Base-by-base conservation (phyloP, 1,139 yeast species). In the Entelexis sorbosivorans region DNA sequence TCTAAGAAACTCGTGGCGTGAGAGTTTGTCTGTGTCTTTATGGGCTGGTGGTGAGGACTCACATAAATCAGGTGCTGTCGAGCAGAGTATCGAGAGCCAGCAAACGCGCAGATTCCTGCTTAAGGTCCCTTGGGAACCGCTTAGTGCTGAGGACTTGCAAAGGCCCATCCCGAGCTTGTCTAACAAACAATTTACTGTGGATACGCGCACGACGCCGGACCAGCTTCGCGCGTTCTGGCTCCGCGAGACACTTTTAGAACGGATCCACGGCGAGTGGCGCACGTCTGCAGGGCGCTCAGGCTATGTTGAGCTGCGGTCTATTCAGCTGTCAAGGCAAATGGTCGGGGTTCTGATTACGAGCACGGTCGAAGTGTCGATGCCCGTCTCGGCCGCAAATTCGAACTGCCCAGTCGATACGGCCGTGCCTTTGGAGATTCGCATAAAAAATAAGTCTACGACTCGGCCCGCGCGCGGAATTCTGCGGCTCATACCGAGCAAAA, bases 221-320 rank as follows among this genome's bases (percentile, higher is more conserved):
- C 54, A 51, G 28, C 59, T 81, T 75, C 52, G 84, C 76, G 53
- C 72, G 67, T 91, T 88, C 64, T 91, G 98, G 98, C 75, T 83
- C 53, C 69, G 95, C 52, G 79, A 82, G 52, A 72, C 74, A 51
- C 64, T 91, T 2, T 67, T 91, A 50, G 73, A 74, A 42, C 70
- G 72, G 29, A 60, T 91, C 14, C 64, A 66, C 3, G 96, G 95
- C 1, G 59, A 65, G 1, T 89, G 97, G 97, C 63, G 59, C 17
- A 68, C 73, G 6, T 60, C 62, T 11, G 62, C 62, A 9, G 55
- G 56, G 14, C 53, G 83, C 47, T 50, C 60, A 1, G 96, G 96
- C 0, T 61, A 63, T 10, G 72, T 86, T 43, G 89, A 83, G 57
- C 65, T 86, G 40, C 70, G 95, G 43, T 77, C 79, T 19, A 71